These are phyloP conservation scores for Pleurostoma richardsiae DNA, from an alignment of 2,329 filamentous ascomycete species.

Conservation along the genomic window DNA sequence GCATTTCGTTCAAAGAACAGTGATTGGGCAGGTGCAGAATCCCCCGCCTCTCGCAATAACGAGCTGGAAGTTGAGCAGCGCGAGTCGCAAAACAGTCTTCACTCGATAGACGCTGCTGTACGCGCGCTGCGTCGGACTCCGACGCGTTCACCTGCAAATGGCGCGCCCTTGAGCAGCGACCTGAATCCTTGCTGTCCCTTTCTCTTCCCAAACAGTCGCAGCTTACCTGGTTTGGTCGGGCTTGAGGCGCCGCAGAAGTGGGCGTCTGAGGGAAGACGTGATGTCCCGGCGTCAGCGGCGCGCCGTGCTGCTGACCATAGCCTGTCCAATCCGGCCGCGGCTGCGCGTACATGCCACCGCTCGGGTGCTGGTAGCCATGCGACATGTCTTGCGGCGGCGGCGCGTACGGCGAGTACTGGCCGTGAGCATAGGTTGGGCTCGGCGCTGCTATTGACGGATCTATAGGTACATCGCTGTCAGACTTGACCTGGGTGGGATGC, in stretches of 20 bases:
- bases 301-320: constrained; percentile 52
- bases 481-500: constrained; percentile 67
- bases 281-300: constrained; percentile 45
- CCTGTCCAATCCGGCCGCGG: constrained; percentile 70
- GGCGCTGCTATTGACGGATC: constrained; percentile 95
- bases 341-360: constrained; percentile 60
- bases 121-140: no score
- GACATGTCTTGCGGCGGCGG: constrained; percentile 81
- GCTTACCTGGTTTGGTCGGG: constrained; percentile 57
- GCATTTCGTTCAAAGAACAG: no score
- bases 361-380: constrained; percentile 65
- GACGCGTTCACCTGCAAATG: no score
- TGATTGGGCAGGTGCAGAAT: no score
- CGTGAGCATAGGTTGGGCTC: constrained; percentile 83
- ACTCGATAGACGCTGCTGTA: no score
- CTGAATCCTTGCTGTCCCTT: no score
- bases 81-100: background rate
- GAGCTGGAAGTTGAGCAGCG: background rate
- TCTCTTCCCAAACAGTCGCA: background rate
- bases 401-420: constrained; percentile 82
- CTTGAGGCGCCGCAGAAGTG: constrained; percentile 48
- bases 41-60: background rate
- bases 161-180: no score
- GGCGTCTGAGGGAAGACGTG: constrained; percentile 52
- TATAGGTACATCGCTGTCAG: constrained; percentile 98